Evolutionary conservation across 2,329 filamentous ascomycete genomes (phyloP).

Genomic region (Cryphonectria radicalis): DNA sequence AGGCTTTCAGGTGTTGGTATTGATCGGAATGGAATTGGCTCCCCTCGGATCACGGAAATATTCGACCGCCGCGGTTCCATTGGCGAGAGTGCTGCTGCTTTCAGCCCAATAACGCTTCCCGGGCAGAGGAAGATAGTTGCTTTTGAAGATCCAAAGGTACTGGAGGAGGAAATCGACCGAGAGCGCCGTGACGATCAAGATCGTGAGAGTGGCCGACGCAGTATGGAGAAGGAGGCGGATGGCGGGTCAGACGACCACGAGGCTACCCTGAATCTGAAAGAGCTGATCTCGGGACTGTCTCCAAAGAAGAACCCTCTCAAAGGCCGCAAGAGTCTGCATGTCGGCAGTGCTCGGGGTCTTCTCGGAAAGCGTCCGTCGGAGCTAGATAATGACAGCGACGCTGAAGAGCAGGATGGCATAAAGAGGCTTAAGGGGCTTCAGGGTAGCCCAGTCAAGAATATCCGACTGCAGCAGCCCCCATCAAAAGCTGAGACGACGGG

Average conservation of each 20-base stretch:
- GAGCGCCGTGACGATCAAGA: constrained; percentile 65
- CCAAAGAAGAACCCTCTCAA: constrained; percentile 72
- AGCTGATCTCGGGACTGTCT: constrained; percentile 78
- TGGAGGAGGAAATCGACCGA: constrained; percentile 66
- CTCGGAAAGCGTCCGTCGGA: constrained; percentile 76
- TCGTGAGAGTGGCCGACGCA: constrained; percentile 61
- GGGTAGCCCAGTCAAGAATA: constrained; percentile 76
- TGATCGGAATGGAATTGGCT: constrained; percentile 73
- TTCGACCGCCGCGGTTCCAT: constrained; percentile 74
- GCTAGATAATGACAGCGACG: constrained; percentile 68
- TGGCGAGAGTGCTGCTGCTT: constrained; percentile 66
- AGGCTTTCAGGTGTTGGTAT: constrained; percentile 70
- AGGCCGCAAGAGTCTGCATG: constrained; percentile 75
- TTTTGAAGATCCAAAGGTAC: constrained; percentile 67
- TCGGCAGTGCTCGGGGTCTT: constrained; percentile 73
- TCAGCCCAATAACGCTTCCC: constrained; percentile 57
- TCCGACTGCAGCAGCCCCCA: constrained; percentile 71
- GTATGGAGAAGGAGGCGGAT: constrained; percentile 58
- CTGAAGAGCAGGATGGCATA: constrained; percentile 61
- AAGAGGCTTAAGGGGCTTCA: constrained; percentile 75
- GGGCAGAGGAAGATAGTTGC: constrained; percentile 52
- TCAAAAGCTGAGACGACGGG: constrained; percentile 66
- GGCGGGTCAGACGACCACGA: constrained; percentile 60
- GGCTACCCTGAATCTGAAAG: constrained; percentile 68
- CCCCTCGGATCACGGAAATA: constrained; percentile 72